Evolutionary conservation across 331 rosid species (phyloP), one percentile per base, ranked within the genome.

Genomic region (Arachis monticola): DNA sequence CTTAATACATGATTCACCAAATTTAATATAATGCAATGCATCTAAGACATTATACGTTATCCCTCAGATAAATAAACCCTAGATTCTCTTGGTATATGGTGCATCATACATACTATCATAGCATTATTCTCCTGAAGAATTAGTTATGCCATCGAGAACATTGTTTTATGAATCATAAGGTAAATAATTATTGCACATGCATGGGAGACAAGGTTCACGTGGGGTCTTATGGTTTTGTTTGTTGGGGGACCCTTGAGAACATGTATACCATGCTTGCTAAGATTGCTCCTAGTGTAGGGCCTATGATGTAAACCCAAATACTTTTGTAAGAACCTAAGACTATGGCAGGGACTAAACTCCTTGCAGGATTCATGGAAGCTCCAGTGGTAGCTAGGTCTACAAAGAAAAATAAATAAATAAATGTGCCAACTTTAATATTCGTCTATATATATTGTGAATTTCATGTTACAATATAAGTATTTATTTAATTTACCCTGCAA

Each of bases 361-460:
- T 84, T 14, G 86, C 90, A n/a, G 87, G 88, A 60, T 86, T 87
- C 96, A 78, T 73, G 4, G 86, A 84, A 50, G 88, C 93, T 70
- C 83, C 82, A 10, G 83, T 86, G 22, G 22, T 17, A 17, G 55
- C 83, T 77, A 4, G 85, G 84, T 78, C 87, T 84, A 82, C 73
- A 63, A 3, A 74, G 72, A 22, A 63, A 35, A 35, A 35, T 35
- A 35, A 35, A 1, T 35, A 35, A 35, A 35, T 35, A 35, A 35
- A 35, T 17, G 22, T 17, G 22, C 22, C 22, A 17, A 17, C 22
- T 17, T 17, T 17, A 17, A 17, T 17, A 17, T 17, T 17, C 22
- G 22, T 17, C 22, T 17, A 17, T 17, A 17, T 17, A 17, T 17
- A 17, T 17, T 17, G 22, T 17, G 22, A 17, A 17, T 17, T 17